phyloP scores from a whole-genome alignment of 495 filamentous ascomycete genomes.

The Daldinia loculata region DNA sequence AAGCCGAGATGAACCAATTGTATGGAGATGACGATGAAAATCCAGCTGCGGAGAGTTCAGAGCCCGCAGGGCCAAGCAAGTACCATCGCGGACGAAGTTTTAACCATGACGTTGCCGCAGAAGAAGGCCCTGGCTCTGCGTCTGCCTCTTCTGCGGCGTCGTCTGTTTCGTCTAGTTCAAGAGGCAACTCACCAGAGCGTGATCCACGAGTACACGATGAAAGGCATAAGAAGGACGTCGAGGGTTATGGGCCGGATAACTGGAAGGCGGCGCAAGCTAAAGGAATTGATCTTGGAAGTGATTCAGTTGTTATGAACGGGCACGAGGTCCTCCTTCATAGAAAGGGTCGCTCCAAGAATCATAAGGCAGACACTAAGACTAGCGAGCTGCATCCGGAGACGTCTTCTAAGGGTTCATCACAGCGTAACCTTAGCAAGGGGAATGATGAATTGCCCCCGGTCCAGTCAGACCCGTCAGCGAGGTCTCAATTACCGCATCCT shows the following conservation, averaged over 20 bases:
- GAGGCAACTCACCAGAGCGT: slow-evolving; percentile 56
- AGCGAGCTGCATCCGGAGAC: slow-evolving; percentile 4
- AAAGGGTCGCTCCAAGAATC: slow-evolving; percentile 29
- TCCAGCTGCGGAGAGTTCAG: slow-evolving; percentile 44
- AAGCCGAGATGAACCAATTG: slow-evolving; percentile 63
- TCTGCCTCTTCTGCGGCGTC: slow-evolving; percentile 16
- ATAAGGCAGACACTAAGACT: slow-evolving; percentile 16
- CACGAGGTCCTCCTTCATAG: slow-evolving; percentile 71
- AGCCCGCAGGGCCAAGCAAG: slow-evolving; percentile 18
- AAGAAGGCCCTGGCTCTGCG: slow-evolving; percentile 65
- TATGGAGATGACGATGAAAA: slow-evolving; percentile 54
- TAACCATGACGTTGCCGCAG: slow-evolving; percentile 84
- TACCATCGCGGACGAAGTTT: slow-evolving; percentile 63
- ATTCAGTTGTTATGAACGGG: slow-evolving; percentile 68
- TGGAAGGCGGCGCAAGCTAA: slow-evolving; percentile 66
- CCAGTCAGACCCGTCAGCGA: slow-evolving; percentile 4
- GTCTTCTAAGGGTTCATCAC: slow-evolving; percentile 29
- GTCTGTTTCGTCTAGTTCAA: slow-evolving; percentile 41
- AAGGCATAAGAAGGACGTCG: slow-evolving; percentile 76
- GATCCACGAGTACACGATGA: slow-evolving; percentile 70
- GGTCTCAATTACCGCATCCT: slow-evolving; percentile 58
- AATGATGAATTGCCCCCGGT: slow-evolving; percentile 36
- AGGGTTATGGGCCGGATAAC: slow-evolving; percentile 77
- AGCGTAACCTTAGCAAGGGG: slow-evolving; percentile 29
- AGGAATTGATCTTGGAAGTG: slow-evolving; percentile 67